Percentiles rank a stretch among this genome's conserved stretches.
phyloP scores from a whole-genome alignment of 345 rosid genomes.

The Cardamine occulta region DNA sequence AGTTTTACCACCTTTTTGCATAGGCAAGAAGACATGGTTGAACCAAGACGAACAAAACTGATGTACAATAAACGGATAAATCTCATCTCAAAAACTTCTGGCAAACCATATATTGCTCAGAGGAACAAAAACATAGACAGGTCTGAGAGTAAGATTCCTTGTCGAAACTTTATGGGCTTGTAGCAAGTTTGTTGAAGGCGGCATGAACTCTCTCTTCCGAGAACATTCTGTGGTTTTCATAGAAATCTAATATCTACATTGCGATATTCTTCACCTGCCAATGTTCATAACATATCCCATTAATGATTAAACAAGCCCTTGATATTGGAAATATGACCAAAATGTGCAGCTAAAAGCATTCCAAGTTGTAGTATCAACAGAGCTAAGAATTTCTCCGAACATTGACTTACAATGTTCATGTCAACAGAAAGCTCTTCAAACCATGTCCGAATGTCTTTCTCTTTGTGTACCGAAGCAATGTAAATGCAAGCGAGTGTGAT shows the following conservation, averaged over 20 bases:
- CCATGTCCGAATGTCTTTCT: conserved; percentile 86
- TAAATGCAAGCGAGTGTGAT: conserved; percentile 94
- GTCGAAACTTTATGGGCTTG: conserved; percentile 47
- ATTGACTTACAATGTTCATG: conserved; percentile 81
- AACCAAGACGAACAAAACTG: conserved; percentile 10
- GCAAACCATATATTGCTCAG: conserved; percentile 1
- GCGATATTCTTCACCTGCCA: conserved; percentile 61
- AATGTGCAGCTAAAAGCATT: neutral
- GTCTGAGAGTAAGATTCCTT: neutral
- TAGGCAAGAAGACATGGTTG: conserved; percentile 20
- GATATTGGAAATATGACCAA: neutral
- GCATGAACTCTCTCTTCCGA: conserved; percentile 47
- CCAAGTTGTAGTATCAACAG: neutral
- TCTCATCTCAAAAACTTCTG: conserved; percentile 1
- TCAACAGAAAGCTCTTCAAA: conserved; percentile 97
- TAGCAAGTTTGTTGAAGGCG: conserved; percentile 65
- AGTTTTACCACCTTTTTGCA: neutral
- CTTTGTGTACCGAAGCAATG: conserved; percentile 75
- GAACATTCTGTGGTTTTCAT: conserved; percentile 51
- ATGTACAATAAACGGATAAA: neutral
- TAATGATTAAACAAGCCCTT: neutral
- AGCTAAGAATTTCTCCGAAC: neutral
- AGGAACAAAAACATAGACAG: conserved; percentile 8
- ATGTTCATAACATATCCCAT: neutral
- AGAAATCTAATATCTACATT: conserved; percentile 61